These are phyloP conservation scores for Manihot esculenta DNA, from an alignment of 441 rosid genomes.

Conservation along the genomic window DNA sequence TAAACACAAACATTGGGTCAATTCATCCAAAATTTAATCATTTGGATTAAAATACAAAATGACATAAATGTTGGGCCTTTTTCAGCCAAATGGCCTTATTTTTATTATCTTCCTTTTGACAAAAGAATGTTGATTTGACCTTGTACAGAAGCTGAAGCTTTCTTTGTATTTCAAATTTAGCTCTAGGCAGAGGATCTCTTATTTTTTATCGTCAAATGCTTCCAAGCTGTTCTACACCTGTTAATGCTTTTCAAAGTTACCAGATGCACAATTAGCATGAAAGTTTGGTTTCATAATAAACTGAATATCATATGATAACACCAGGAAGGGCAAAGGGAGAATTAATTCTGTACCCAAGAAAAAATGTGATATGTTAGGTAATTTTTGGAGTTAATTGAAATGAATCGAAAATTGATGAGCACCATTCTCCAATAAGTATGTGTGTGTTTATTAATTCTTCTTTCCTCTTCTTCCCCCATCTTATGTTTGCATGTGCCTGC, in stretches of 20 bases:
- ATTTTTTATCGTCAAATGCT: background rate
- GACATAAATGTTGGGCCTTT: too few species aligned
- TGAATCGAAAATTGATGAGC: background rate
- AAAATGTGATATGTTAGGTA: background rate
- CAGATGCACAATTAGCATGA: background rate
- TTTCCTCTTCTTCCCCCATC: background rate
- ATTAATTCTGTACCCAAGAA: background rate
- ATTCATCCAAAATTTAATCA: too few species aligned
- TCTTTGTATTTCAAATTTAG: background rate
- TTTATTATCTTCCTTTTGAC: background rate
- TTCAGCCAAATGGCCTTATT: too few species aligned
- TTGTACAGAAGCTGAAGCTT: background rate
- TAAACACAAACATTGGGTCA: too few species aligned
- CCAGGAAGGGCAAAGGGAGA: background rate
- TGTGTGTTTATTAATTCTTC: background rate
- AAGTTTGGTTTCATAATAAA: background rate
- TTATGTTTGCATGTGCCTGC: slow-evolving; percentile 1
- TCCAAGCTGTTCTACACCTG: background rate
- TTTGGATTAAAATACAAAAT: too few species aligned
- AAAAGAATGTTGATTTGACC: background rate
- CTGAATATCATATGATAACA: slow-evolving; percentile 4
- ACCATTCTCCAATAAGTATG: background rate
- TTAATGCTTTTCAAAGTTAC: background rate
- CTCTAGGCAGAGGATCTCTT: slow-evolving; percentile 4
- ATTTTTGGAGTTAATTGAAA: background rate